Evolutionary conservation across 352 stramenopile genomes (phyloP).

Genomic region (Elongisporangium undulatum): DNA sequence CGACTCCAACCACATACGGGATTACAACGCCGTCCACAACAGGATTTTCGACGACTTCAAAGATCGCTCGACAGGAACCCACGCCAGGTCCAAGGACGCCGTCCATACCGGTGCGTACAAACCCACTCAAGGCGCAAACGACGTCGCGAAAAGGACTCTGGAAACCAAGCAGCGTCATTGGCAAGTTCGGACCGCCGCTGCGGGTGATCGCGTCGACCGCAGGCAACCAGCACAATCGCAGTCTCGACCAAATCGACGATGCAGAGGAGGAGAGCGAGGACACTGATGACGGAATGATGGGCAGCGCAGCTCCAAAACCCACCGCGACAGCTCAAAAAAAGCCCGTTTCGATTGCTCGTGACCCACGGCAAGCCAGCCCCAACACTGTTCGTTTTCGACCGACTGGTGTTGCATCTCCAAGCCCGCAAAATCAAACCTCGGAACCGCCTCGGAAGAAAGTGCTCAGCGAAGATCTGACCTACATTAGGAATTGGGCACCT

Average conservation of each 20-base stretch:
- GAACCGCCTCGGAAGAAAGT: not conserved
- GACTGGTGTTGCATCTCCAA: not conserved
- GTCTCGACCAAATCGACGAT: conserved; percentile 31
- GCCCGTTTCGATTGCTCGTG: not conserved
- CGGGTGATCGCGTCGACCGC: conserved; percentile 38
- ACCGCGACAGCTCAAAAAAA: not conserved
- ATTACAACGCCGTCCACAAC: conserved; percentile 15
- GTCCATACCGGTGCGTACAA: conserved; percentile 22
- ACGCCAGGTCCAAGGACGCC: conserved; percentile 33
- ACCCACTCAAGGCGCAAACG: conserved; percentile 38
- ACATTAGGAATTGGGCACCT: conserved; percentile 44
- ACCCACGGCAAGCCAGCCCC: not conserved
- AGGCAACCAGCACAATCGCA: conserved; percentile 12
- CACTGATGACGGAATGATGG: conserved; percentile 26
- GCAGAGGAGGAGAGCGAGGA: conserved; percentile 27
- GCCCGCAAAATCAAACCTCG: not conserved
- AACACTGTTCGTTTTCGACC: not conserved
- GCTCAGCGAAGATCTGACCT: conserved; percentile 17
- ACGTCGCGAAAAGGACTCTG: conserved; percentile 36
- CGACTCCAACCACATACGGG: conserved; percentile 2
- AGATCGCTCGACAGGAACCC: conserved; percentile 16
- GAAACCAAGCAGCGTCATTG: not conserved
- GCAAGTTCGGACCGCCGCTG: conserved; percentile 22
- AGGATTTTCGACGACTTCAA: conserved; percentile 41
- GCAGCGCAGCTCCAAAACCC: not conserved